These are phyloP conservation scores for Microsporum audouinii DNA, from an alignment of 2,329 filamentous ascomycete species.

Conservation along the genomic window DNA sequence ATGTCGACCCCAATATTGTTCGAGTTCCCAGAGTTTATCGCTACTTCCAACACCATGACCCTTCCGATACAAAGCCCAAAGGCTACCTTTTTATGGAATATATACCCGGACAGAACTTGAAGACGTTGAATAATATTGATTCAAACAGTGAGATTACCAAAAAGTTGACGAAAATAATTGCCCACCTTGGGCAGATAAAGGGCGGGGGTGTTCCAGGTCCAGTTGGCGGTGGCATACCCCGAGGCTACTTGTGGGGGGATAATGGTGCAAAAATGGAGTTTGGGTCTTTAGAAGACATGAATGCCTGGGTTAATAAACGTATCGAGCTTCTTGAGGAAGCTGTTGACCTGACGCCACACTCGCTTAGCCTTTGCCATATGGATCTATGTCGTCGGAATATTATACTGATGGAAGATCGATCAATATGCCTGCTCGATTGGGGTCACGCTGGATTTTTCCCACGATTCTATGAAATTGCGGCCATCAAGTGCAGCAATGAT, in stretches of 20 bases:
- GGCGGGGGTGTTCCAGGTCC: slow-evolving; percentile 13
- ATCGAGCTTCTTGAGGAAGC: slow-evolving; percentile 13
- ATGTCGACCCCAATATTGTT: slow-evolving; percentile 14
- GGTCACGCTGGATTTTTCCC: slow-evolving; percentile 18
- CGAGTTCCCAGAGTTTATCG: slow-evolving; percentile 17
- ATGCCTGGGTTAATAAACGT: slow-evolving; percentile 11
- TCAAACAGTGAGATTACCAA: slow-evolving; percentile 9
- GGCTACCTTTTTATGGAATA: slow-evolving; percentile 22
- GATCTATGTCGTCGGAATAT: slow-evolving; percentile 21
- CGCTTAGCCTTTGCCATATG: slow-evolving; percentile 20
- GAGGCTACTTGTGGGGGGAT: slow-evolving; percentile 18
- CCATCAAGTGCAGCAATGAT: slow-evolving; percentile 14
- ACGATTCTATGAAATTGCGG: slow-evolving; percentile 17
- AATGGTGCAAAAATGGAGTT: slow-evolving; percentile 12
- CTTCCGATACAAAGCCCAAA: slow-evolving; percentile 2
- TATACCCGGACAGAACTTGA: slow-evolving; percentile 14
- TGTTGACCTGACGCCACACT: slow-evolving; percentile 16
- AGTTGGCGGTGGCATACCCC: slow-evolving; percentile 12
- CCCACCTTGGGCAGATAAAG: slow-evolving; percentile 12
- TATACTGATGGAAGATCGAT: slow-evolving; percentile 17
- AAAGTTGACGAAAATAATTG: slow-evolving; percentile 14
- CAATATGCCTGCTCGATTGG: slow-evolving; percentile 20
- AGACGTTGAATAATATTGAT: slow-evolving; percentile 10
- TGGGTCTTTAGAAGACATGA: slow-evolving; percentile 8
- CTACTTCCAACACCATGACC: slow-evolving; percentile 13